phyloP scores from a whole-genome alignment of 371 early-diverging fungal genomes.

The Mucor indicus region DNA sequence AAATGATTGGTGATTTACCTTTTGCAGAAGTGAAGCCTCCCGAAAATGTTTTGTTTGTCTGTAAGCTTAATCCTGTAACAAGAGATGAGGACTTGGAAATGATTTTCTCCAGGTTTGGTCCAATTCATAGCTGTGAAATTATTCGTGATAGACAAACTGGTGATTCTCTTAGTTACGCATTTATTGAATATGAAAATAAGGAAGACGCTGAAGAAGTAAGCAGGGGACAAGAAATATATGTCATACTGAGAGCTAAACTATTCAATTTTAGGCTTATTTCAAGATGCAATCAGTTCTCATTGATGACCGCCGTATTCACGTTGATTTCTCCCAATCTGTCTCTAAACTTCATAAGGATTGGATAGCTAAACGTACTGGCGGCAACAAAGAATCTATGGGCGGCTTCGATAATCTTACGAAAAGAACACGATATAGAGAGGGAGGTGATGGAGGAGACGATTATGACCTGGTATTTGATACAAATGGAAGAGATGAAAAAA shows the following conservation, averaged over 20 bases:
- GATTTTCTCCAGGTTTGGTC: constrained; percentile 93
- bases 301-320: constrained; percentile 95
- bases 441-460: constrained; percentile 15
- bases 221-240: not conserved
- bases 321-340: constrained; percentile 97
- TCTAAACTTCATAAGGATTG: constrained; percentile 79
- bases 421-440: constrained; percentile 45
- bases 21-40: constrained; percentile 96
- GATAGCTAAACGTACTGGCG: constrained; percentile 53
- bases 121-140: constrained; percentile 87
- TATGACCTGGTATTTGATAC: constrained; percentile 50
- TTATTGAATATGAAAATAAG: constrained; percentile 91
- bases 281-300: constrained; percentile 92
- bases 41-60: constrained; percentile 95
- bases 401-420: constrained; percentile 48
- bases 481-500: constrained; percentile 18
- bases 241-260: not conserved
- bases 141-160: constrained; percentile 85
- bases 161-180: constrained; percentile 90
- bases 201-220: constrained; percentile 81
- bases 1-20: constrained; percentile 97
- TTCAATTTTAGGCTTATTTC: constrained; percentile 64
- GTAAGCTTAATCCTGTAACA: constrained; percentile 93
- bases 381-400: constrained; percentile 47
- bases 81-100: constrained; percentile 89